Evolutionary conservation across 1,284 basidiomycete species (phyloP).

Genomic region (Moesziomyces globuligerus): DNA sequence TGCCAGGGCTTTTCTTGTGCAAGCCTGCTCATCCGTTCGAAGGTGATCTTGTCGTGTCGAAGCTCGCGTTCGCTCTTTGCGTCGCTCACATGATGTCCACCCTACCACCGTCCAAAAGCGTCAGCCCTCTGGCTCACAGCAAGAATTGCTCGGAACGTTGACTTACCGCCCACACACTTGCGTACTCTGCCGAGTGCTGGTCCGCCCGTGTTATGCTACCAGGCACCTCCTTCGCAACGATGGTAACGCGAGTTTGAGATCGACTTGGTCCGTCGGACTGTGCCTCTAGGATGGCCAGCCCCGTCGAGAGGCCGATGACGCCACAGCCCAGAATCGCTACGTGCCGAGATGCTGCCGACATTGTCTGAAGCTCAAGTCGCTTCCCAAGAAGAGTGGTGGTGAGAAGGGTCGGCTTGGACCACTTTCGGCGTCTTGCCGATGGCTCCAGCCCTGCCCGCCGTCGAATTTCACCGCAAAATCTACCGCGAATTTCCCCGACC

Average conservation of each 20-base stretch:
- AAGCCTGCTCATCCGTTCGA: slow-evolving; percentile 33
- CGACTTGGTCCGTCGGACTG: neutral
- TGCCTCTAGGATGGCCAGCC: slow-evolving; percentile 39
- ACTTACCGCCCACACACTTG: slow-evolving; percentile 51
- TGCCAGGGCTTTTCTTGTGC: slow-evolving; percentile 23
- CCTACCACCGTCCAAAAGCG: slow-evolving; percentile 5
- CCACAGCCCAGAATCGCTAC: slow-evolving; percentile 43
- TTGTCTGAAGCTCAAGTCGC: neutral
- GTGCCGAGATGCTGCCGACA: slow-evolving; percentile 6
- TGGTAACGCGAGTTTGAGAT: slow-evolving; percentile 15
- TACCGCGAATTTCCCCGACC: slow-evolving; percentile 21
- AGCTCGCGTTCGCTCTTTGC: slow-evolving; percentile 33
- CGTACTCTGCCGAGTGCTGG: slow-evolving; percentile 30
- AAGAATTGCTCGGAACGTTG: neutral
- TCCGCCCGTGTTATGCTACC: neutral
- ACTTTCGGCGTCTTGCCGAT: neutral
- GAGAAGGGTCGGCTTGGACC: neutral
- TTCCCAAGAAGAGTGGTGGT: neutral
- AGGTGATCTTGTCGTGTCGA: slow-evolving; percentile 42
- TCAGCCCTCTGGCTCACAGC: neutral
- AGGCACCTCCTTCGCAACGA: slow-evolving; percentile 41
- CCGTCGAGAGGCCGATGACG: slow-evolving; percentile 50
- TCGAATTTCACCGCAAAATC: slow-evolving; percentile 15
- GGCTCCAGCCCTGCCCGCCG: neutral
- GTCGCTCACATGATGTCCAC: slow-evolving; percentile 51